Conservation (phyloP, 2,329 filamentous ascomycete genomes). For the Arthrobotrys sinensis region DNA sequence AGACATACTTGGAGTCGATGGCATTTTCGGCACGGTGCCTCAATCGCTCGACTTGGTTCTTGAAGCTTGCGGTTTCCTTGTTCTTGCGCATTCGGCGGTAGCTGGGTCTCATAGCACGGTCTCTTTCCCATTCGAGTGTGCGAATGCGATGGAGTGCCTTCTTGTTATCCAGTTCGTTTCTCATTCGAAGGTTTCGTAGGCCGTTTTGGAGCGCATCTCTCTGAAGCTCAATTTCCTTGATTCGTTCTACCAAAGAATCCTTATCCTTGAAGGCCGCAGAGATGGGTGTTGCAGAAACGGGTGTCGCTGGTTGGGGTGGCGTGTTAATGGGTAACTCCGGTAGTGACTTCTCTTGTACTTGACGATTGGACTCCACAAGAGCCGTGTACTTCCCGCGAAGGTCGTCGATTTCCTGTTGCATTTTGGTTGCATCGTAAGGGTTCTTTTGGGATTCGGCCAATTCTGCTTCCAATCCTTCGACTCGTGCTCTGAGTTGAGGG, state of each 20-base stretch:
- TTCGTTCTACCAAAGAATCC: conserved; percentile 80
- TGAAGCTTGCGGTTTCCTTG: conserved; percentile 82
- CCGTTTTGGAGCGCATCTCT: conserved; percentile 91
- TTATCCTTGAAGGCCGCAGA: conserved; percentile 71
- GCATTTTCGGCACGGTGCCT: conserved; percentile 92
- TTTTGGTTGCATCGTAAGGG: conserved; percentile 83
- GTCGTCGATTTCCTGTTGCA: conserved; percentile 86
- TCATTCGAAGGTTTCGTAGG: conserved; percentile 85
- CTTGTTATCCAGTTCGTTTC: conserved; percentile 86
- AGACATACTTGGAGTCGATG: conserved; percentile 94
- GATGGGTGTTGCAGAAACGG: conserved; percentile 69
- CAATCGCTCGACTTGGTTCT: conserved; percentile 86
- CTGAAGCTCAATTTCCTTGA: conserved; percentile 94
- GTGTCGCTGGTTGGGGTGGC: conserved; percentile 66
- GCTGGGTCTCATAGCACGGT: conserved; percentile 78
- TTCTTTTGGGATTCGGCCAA: conserved; percentile 80
- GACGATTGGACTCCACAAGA: conserved; percentile 66
- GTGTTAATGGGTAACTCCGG: conserved; percentile 72
- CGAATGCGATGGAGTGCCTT: conserved; percentile 86
- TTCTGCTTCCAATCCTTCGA: conserved; percentile 84
- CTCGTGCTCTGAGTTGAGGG: conserved; percentile 80
- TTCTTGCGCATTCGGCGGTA: conserved; percentile 84
- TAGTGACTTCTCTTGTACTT: conserved; percentile 67
- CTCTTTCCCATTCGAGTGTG: conserved; percentile 82
- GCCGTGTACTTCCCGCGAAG: conserved; percentile 79